phyloP scores from a whole-genome alignment of 805 yeast species.

The Ogataea methylovora region DNA sequence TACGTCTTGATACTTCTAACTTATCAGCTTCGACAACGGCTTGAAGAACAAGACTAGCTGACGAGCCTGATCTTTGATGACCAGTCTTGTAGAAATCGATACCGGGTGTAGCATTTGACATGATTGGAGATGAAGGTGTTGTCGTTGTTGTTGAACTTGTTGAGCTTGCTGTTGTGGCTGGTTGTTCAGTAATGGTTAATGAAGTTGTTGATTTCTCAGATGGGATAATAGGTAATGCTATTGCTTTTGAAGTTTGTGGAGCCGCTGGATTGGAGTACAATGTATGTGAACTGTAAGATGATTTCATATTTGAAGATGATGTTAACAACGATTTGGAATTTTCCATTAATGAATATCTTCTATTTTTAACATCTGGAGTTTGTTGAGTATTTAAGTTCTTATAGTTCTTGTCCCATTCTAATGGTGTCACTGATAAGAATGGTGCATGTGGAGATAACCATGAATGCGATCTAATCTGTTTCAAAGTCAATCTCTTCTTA shows the following conservation, averaged over 20 bases:
- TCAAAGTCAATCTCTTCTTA: conserved; percentile 57
- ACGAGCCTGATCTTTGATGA: conserved; percentile 27
- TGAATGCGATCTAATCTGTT: conserved; percentile 69
- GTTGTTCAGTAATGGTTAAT: neutral
- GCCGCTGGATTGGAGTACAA: conserved; percentile 51
- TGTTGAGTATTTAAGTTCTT: conserved; percentile 28
- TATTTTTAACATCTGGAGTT: conserved; percentile 8
- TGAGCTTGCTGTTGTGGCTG: neutral
- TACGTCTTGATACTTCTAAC: conserved; percentile 24
- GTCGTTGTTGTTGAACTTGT: conserved; percentile 5
- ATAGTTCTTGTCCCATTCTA: conserved; percentile 77
- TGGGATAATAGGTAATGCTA: conserved; percentile 25
- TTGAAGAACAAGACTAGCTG: conserved; percentile 64
- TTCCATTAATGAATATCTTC: conserved; percentile 38
- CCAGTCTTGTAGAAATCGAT: conserved; percentile 3
- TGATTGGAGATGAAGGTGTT: neutral
- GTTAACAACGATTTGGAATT: conserved; percentile 30
- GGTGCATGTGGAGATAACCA: conserved; percentile 86
- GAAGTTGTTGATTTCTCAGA: conserved; percentile 11
- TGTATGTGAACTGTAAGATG: conserved; percentile 27
- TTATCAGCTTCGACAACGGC: conserved; percentile 66
- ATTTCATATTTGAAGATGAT: conserved; percentile 25
- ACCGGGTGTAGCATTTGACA: neutral
- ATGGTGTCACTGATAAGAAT: conserved; percentile 76
- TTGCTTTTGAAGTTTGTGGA: conserved; percentile 50